These are phyloP conservation scores for Chenopodium formosanum DNA, from an alignment of 148 eudicot genomes.

Conservation along the genomic window DNA sequence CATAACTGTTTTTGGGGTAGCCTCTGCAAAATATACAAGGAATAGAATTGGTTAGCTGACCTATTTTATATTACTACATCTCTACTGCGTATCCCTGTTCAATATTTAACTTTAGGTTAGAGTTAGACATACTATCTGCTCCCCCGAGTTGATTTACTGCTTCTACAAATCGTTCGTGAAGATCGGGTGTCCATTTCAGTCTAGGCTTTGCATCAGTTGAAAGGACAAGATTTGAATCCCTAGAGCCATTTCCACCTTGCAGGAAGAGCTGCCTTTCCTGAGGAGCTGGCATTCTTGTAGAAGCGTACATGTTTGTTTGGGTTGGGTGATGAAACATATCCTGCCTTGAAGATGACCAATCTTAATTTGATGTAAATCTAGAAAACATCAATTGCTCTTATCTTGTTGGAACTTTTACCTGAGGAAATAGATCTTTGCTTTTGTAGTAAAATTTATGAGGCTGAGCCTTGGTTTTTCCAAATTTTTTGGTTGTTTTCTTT, in stretches of 20 bases:
- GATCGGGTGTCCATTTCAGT: constrained; percentile 91
- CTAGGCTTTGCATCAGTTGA: constrained; percentile 94
- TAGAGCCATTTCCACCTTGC: constrained; percentile 58
- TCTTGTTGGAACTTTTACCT: constrained; percentile 31
- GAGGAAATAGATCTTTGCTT: constrained; percentile 23
- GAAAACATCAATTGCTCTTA: constrained; percentile 14
- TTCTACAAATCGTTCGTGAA: constrained; percentile 80
- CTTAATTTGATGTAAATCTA: constrained; percentile 30
- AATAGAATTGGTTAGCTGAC: constrained; percentile 20
- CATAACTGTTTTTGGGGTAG: constrained; percentile 90
- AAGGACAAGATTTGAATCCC: constrained; percentile 80
- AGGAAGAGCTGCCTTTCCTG: constrained; percentile 72
- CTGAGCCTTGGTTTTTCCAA: constrained; percentile 19
- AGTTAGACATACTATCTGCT: constrained; percentile 70
- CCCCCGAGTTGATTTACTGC: constrained; percentile 96
- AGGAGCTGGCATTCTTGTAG: constrained; percentile 52
- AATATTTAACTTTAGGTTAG: constrained; percentile 4
- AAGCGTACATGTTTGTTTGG: constrained; percentile 53
- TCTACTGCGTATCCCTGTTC: not conserved
- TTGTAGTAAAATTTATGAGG: constrained; percentile 18
- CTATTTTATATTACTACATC: not conserved
- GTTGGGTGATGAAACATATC: constrained; percentile 61
- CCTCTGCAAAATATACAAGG: constrained; percentile 57
- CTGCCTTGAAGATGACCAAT: constrained; percentile 28
- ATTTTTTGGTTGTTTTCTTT: constrained; percentile 15